Percentiles rank a stretch among this genome's conserved stretches.
phyloP scores from a whole-genome alignment of 148 eudicot species.

The Chenopodium album region DNA sequence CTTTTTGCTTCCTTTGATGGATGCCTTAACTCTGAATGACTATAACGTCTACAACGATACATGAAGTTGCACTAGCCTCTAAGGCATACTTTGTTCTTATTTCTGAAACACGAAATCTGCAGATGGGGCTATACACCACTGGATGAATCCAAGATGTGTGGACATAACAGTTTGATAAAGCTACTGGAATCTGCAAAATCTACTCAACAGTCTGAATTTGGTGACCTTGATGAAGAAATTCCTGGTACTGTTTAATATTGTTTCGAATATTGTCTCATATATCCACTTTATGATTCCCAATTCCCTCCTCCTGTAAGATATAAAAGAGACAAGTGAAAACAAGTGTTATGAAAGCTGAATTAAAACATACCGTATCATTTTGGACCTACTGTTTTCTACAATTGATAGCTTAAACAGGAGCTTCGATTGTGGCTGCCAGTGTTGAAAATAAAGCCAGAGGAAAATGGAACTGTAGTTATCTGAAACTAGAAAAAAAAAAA shows the following conservation, averaged over 20 bases:
- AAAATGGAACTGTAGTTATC: not conserved
- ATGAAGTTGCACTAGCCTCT: not conserved
- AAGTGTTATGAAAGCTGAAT: not conserved
- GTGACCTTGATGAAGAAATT: conserved; percentile 31
- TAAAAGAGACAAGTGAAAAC: not conserved
- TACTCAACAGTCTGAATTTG: conserved; percentile 41
- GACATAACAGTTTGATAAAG: conserved; percentile 60
- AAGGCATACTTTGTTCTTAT: not conserved
- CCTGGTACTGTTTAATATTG: conserved; percentile 39
- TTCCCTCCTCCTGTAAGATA: not conserved
- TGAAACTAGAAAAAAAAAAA: too few species aligned
- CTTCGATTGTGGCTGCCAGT: not conserved
- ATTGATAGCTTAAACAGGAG: not conserved
- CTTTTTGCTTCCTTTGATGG: not conserved
- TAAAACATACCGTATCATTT: not conserved
- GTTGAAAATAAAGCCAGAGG: not conserved
- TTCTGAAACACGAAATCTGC: conserved; percentile 22
- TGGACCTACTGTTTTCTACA: not conserved
- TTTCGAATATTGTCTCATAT: not conserved
- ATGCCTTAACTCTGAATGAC: not conserved
- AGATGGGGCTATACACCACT: conserved; percentile 79
- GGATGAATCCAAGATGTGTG: conserved; percentile 53
- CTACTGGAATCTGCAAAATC: conserved; percentile 67
- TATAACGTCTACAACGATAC: not conserved
- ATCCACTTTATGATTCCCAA: too few species aligned